Conservation (phyloP, 2,329 filamentous ascomycete species). For the Bipolaris zeicola region DNA sequence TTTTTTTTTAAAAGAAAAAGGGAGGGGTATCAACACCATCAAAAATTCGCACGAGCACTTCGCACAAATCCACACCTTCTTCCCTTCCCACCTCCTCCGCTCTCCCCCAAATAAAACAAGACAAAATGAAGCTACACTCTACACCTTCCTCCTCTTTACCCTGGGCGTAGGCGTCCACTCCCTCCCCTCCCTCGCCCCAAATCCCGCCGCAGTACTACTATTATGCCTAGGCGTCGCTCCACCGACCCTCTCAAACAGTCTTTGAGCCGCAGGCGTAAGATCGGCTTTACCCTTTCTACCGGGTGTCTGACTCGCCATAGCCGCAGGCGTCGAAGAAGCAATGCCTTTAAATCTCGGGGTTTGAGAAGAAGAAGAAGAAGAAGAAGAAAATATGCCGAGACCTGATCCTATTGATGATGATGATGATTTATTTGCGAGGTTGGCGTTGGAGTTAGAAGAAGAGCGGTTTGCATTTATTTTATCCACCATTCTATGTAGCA, state of each 20-base stretch:
- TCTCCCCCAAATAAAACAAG: no score
- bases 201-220: slow-evolving; percentile 17
- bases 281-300: slow-evolving; percentile 60
- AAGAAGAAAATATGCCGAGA: slow-evolving; percentile 31
- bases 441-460: neutral
- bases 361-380: slow-evolving; percentile 32
- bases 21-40: no score
- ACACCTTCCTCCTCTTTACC: slow-evolving; percentile 16
- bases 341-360: slow-evolving; percentile 72
- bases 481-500: slow-evolving; percentile 73
- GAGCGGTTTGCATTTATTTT: slow-evolving; percentile 26
- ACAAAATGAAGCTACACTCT: neutral
- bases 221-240: slow-evolving; percentile 33
- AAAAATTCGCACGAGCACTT: slow-evolving; percentile 34
- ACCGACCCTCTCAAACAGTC: slow-evolving; percentile 50
- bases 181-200: slow-evolving; percentile 19
- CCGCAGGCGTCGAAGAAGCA: slow-evolving; percentile 69
- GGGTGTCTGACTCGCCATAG: slow-evolving; percentile 31
- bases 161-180: slow-evolving; percentile 42
- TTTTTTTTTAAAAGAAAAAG: no score
- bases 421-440: neutral
- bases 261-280: slow-evolving; percentile 73
- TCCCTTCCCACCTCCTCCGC: neutral
- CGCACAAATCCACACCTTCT: slow-evolving; percentile 13
- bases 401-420: slow-evolving; percentile 21